Evolutionary conservation across 1,284 basidiomycete species (phyloP).

Genomic region (Sutorius eximius): DNA sequence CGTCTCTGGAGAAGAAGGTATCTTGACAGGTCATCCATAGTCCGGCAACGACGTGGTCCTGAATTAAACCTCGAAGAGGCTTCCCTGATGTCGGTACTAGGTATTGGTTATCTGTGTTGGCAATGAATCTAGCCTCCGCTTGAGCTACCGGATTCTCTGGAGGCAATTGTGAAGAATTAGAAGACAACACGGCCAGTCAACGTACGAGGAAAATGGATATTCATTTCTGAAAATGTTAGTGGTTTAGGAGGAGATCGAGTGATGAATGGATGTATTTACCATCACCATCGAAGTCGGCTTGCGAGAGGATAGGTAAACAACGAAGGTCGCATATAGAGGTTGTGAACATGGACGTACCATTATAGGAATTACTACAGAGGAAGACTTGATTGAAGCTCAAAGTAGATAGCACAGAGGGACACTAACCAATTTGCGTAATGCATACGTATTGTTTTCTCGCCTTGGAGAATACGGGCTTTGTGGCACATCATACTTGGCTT

Average conservation of each 20-base stretch:
- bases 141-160: slow-evolving; percentile 90
- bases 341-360: slow-evolving; percentile 53
- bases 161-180: slow-evolving; percentile 8
- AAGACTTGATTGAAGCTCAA: slow-evolving; percentile 7
- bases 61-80: slow-evolving; percentile 96
- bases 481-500: slow-evolving; percentile 99
- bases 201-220: slow-evolving; percentile 97
- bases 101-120: slow-evolving; percentile 99
- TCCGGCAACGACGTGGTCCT: slow-evolving; percentile 98
- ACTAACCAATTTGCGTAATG: slow-evolving; percentile 98
- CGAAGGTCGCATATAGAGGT: slow-evolving; percentile 3
- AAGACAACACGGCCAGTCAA: slow-evolving; percentile 17
- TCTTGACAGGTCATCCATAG: slow-evolving; percentile 99
- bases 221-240: slow-evolving; percentile 76
- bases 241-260: slow-evolving; percentile 1
- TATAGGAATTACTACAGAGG: slow-evolving; percentile 87
- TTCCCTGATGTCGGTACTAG: slow-evolving; percentile 98
- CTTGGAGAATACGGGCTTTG: slow-evolving; percentile 87
- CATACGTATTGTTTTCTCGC: slow-evolving; percentile 99
- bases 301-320: slow-evolving; percentile 14
- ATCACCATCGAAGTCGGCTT: slow-evolving; percentile 99
- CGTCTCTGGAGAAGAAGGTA: slow-evolving; percentile 91
- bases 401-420: not conserved
- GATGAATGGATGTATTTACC: slow-evolving; percentile 46
- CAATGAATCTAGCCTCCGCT: slow-evolving; percentile 91